phyloP scores from a whole-genome alignment of 1,284 basidiomycete species.

The Pseudozyma sp. region DNA sequence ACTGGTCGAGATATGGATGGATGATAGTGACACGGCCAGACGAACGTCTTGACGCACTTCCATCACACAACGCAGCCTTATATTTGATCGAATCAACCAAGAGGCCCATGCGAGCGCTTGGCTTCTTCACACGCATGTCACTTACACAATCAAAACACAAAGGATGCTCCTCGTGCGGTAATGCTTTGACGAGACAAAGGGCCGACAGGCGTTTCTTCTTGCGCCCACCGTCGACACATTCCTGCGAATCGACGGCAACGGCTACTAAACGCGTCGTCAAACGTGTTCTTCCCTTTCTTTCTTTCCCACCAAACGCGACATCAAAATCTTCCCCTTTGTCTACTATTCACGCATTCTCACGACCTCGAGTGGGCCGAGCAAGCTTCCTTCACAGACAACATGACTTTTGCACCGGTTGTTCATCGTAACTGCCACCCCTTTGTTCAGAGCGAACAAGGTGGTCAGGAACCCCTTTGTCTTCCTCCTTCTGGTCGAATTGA shows the following conservation, averaged over 20 bases:
- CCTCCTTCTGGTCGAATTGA: background rate
- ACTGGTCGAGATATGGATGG: background rate
- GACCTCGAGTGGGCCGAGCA: background rate
- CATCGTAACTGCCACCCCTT: background rate
- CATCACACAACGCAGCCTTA: background rate
- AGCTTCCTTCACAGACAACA: background rate
- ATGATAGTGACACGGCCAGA: background rate
- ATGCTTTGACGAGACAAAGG: slow-evolving; percentile 7
- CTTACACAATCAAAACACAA: too few species aligned
- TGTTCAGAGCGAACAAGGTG: background rate
- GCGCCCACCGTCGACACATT: background rate
- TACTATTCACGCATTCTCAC: background rate
- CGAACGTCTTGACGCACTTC: background rate
- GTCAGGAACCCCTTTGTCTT: slow-evolving; percentile 3
- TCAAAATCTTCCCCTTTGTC: slow-evolving; percentile 17
- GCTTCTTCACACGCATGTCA: too few species aligned
- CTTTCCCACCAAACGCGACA: background rate
- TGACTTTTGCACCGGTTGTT: background rate
- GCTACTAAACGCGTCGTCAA: slow-evolving; percentile 15
- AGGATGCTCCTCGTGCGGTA: too few species aligned
- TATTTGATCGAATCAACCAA: background rate
- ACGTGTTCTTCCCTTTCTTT: slow-evolving; percentile 26
- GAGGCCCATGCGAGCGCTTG: background rate
- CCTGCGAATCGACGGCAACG: background rate
- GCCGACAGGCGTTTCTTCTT: background rate